Evolutionary conservation across 2,329 filamentous ascomycete species (phyloP), one percentile per base, ranked within the genome.

Genomic region (Fusarium chaquense): DNA sequence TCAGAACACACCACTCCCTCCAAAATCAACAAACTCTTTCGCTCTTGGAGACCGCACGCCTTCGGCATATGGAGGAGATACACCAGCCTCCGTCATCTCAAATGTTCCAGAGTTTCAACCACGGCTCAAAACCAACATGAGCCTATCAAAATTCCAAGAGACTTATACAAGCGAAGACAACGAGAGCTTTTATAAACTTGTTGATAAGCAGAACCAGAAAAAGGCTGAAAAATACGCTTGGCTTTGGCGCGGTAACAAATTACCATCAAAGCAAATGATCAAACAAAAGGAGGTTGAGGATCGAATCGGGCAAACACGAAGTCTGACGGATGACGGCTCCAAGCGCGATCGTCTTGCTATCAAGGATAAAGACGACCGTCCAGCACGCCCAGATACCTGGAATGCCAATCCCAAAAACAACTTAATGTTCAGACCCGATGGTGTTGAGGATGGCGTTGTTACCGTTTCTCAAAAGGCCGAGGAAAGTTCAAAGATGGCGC

Each of bases 161-260:
- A 95, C 93, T 72, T 98, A 98, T 81, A 99, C 95, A 2, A 97
- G 93, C 76, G 96, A 99, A 79, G 96, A 99, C 78, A 98, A 98
- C 76, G 96, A 98, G 77, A 97, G 93, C 73, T 98, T 99, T 82
- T 97, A 97, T 80, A 91, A 91, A 73, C 85, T 99, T 2, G 83
- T 98, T 30, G 96, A 99, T 81, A 92, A 90, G 75, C 93, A 98
- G 76, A 99, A 98, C 76, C 86, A 90, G 65, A 95, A 94, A 78
- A 88, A 86, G 52, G 90, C 92, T 1, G 91, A 94, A 75, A 97
- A 95, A 74, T 92, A 97, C 76, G 89, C 90, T 2, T 98, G 95
- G 92, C 84, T 98, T 46, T 97, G 94, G 89, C 87, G 89, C 12
- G 92, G 90, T 30, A 98, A 98, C 81, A 95, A 95, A 77, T 87